Evolutionary conservation across 495 filamentous ascomycete species (phyloP).

Genomic region (Podospora pseudopauciseta): DNA sequence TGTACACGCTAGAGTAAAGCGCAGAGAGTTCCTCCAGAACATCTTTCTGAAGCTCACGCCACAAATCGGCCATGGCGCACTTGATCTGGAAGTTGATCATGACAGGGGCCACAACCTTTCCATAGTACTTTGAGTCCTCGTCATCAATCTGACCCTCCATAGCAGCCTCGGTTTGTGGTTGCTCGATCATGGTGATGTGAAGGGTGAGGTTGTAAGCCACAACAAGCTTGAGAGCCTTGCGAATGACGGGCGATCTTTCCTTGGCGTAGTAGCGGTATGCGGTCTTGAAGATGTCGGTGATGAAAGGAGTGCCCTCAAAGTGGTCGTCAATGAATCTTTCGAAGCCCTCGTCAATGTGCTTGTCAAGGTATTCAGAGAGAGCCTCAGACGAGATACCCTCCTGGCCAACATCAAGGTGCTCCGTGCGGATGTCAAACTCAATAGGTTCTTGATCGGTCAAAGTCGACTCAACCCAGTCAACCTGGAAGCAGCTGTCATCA

Average conservation of each 20-base stretch:
- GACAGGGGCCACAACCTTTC: slow-evolving; percentile 85
- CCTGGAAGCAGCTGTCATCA: slow-evolving; percentile 85
- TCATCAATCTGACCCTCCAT: slow-evolving; percentile 78
- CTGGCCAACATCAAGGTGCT: slow-evolving; percentile 76
- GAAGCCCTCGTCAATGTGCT: slow-evolving; percentile 83
- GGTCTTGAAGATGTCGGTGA: slow-evolving; percentile 91
- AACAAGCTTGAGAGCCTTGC: slow-evolving; percentile 86
- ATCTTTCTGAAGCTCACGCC: slow-evolving; percentile 92
- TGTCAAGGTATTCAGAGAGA: slow-evolving; percentile 84
- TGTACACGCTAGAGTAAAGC: slow-evolving; percentile 90
- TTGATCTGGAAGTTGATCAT: slow-evolving; percentile 99
- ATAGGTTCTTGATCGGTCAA: slow-evolving; percentile 62
- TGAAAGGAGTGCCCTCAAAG: slow-evolving; percentile 88
- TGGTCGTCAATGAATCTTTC: slow-evolving; percentile 91
- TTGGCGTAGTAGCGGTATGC: slow-evolving; percentile 84
- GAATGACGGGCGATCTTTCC: slow-evolving; percentile 76
- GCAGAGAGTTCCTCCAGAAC: slow-evolving; percentile 85
- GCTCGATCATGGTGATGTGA: slow-evolving; percentile 88
- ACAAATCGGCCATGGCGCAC: slow-evolving; percentile 89
- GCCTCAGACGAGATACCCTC: slow-evolving; percentile 74
- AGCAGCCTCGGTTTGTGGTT: slow-evolving; percentile 71
- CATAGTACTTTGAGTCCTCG: slow-evolving; percentile 71
- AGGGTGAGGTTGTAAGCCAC: slow-evolving; percentile 89
- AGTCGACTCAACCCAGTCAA: slow-evolving; percentile 83
- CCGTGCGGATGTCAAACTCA: slow-evolving; percentile 78